phyloP scores from a whole-genome alignment of 495 filamentous ascomycete genomes.

The Penicillium paradoxum region DNA sequence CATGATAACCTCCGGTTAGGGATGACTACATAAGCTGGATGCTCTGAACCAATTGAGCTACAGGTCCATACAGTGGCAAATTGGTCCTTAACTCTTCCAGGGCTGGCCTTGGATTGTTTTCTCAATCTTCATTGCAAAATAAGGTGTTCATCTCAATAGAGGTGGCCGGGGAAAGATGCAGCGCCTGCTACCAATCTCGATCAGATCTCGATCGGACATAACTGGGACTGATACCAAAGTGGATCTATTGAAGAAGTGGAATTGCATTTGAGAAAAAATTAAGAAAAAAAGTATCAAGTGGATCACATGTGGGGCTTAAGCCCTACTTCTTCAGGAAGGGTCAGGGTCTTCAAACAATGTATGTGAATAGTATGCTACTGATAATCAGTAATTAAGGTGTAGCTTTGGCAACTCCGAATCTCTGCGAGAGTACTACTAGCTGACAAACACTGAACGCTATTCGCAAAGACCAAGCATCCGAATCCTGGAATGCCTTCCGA shows the following conservation, averaged over 20 bases:
- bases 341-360: background rate
- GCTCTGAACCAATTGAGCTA: constrained; percentile 2
- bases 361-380: background rate
- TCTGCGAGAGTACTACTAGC: too few relatives aligned
- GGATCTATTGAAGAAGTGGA: background rate
- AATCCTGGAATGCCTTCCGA: too few relatives aligned
- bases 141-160: background rate
- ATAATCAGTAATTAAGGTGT: background rate
- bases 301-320: constrained; percentile 2
- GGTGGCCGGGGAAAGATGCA: background rate
- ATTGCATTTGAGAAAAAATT: background rate
- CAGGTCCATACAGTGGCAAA: background rate
- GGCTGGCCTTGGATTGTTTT: background rate
- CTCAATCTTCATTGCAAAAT: background rate
- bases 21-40: constrained; percentile 2
- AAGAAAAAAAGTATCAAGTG: background rate
- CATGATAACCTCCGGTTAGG: constrained; percentile 2
- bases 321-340: background rate
- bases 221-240: background rate
- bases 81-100: background rate
- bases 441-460: too few relatives aligned
- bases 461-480: too few relatives aligned
- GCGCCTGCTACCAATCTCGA: background rate
- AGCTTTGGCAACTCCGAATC: too few relatives aligned
- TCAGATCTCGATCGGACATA: background rate